Conservation (phyloP, 129 eudicot species). For the Tanacetum coccineum region DNA sequence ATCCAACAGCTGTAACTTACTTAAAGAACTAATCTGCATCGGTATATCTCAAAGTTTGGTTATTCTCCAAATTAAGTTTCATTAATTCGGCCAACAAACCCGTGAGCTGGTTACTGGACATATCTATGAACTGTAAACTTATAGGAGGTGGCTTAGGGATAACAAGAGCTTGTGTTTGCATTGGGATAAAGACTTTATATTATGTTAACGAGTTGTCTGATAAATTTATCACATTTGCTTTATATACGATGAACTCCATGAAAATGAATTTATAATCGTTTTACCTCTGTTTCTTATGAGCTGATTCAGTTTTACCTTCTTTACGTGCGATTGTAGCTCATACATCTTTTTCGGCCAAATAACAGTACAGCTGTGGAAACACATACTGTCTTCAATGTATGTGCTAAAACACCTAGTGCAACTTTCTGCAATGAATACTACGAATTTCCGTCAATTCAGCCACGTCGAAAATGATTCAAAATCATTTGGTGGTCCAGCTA, state of each 20-base stretch:
- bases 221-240: slow-evolving; percentile 33
- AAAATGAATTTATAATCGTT: neutral
- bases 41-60: slow-evolving; percentile 66
- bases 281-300: neutral
- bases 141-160: slow-evolving; percentile 59
- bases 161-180: slow-evolving; percentile 78
- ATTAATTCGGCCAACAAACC: slow-evolving; percentile 59
- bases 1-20: slow-evolving; percentile 65
- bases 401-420: too few species aligned
- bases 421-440: too few species aligned
- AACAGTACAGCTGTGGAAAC: too few species aligned
- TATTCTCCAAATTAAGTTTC: slow-evolving; percentile 63
- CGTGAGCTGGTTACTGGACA: slow-evolving; percentile 71
- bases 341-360: neutral
- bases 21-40: slow-evolving; percentile 59
- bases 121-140: slow-evolving; percentile 70
- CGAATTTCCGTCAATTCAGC: too few species aligned
- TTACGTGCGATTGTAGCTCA: neutral
- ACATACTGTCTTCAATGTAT: too few species aligned
- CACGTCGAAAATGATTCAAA: too few species aligned
- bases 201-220: slow-evolving; percentile 71
- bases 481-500: too few species aligned
- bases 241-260: too few species aligned
- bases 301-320: slow-evolving; percentile 6
- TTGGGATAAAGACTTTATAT: slow-evolving; percentile 63